Base-by-base conservation (phyloP, 768 basidiomycete species). In the Holtermanniella nyarrowii region DNA sequence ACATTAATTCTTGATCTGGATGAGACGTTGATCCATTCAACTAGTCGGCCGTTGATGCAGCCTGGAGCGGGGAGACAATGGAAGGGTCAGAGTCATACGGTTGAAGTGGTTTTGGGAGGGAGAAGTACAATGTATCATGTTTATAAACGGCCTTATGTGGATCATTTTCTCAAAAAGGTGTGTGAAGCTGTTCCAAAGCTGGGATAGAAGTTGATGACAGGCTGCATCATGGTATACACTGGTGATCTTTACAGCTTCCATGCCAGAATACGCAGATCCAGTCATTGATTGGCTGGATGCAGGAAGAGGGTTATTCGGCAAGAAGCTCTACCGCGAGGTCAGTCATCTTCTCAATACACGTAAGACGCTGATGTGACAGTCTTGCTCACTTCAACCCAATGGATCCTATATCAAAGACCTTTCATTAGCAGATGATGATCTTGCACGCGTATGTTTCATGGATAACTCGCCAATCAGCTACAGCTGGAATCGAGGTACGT, bases 211-310 rank as follows among this genome's bases (percentile, higher is more conserved):
- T n/a, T n/a, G n/a, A n/a, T n/a, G n/a, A n/a, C 61, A 97, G 91
- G 93, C 96, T 39, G 91, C 95, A 25, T 78, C 83, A 22, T 99
- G 95, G 95, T 99, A 99, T 74, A 97, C 91, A 1, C 80, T 99
- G 54, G 90, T 99, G 48, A 89, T 99, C 57, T 99, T 93, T 74
- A 99, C 95, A 26, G 95, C 95, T 5, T 96, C 93, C 7, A 88
- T 99, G 87, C 86, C 90, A 66, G 95, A 99, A 73, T 99, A 99
- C 70, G 95, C 95, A 55, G 95, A 99, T 75, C 95, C 95, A 0
- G 91, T 99, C 24, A 99, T 99, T 60, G 95, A 99, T 73, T 99
- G 95, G 95, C 75, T 99, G 49, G 95, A 99, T 68, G 88, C 84
- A 49, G 88, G 90, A 3, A 80, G 88, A 42, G 91, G 90, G 16